Percentiles rank a stretch among this genome's conserved stretches.
These are phyloP conservation scores for Carex cristatella DNA, from an alignment of 176 grass and related monocot genomes.

Conservation along the genomic window DNA sequence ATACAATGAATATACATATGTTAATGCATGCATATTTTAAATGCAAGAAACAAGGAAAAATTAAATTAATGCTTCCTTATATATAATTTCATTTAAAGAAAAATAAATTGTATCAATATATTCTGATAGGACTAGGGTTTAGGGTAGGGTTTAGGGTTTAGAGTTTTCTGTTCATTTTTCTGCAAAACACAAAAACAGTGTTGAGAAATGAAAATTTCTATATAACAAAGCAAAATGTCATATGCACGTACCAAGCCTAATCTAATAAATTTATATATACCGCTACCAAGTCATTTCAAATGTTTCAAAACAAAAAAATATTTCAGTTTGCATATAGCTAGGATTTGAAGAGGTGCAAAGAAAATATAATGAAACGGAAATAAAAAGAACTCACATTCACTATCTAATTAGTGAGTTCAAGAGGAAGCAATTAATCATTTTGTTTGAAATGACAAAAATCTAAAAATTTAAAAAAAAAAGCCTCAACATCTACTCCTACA, in stretches of 20 bases:
- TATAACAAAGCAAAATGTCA: no score
- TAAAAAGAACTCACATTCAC: background rate
- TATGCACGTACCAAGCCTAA: no score
- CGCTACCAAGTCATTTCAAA: background rate
- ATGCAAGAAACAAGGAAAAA: background rate
- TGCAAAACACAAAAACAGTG: no score
- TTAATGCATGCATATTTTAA: background rate
- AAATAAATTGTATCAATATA: no score
- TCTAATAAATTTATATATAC: background rate
- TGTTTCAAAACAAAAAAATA: background rate
- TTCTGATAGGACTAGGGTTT: no score
- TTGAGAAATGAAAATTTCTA: no score
- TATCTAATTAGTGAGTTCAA: background rate
- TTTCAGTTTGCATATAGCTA: no score
- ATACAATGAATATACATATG: background rate
- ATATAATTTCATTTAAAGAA: background rate
- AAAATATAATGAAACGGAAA: background rate
- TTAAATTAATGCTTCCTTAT: background rate
- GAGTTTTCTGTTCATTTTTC: no score
- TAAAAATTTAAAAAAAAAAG: no score
- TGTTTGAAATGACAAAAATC: background rate
- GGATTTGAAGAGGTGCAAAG: background rate
- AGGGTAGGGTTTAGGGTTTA: no score
- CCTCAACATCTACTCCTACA: background rate
- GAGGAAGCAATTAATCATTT: background rate